These are phyloP conservation scores for Peniophora sp. DNA, from an alignment of 1,284 basidiomycete species.

Conservation along the genomic window DNA sequence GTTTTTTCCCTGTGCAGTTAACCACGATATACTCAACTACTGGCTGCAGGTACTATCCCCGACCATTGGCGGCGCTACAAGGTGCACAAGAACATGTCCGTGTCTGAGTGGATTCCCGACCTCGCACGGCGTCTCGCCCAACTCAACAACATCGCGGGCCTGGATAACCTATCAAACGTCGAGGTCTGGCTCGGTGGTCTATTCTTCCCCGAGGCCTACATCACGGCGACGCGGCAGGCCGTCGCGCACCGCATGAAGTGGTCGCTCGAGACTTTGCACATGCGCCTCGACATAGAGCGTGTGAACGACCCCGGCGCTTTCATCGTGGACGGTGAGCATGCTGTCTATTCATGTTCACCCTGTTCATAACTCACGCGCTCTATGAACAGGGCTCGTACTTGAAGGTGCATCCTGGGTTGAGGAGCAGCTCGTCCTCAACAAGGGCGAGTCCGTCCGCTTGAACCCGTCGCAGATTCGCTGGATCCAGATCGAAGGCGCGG, in stretches of 20 bases:
- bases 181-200: conserved; percentile 88
- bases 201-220: conserved; percentile 93
- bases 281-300: conserved; percentile 75
- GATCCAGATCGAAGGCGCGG: conserved; percentile 58
- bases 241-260: conserved; percentile 86
- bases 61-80: conserved; percentile 86
- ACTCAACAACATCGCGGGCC: conserved; percentile 65
- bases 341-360: background rate
- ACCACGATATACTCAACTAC: conserved; percentile 6
- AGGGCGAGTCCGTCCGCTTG: conserved; percentile 72
- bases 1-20: conserved; percentile 7
- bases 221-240: conserved; percentile 89
- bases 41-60: conserved; percentile 69
- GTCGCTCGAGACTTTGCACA: conserved; percentile 84
- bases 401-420: conserved; percentile 78
- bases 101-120: conserved; percentile 82
- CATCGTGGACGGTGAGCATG: conserved; percentile 70
- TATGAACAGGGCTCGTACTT: conserved; percentile 64
- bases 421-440: conserved; percentile 68
- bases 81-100: conserved; percentile 72
- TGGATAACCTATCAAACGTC: conserved; percentile 62
- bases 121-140: conserved; percentile 73
- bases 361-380: background rate
- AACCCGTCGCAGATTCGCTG: conserved; percentile 79
- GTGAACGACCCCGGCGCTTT: conserved; percentile 72